These are phyloP conservation scores for Escovopsis sp. DNA, from an alignment of 2,329 filamentous ascomycete genomes.

Conservation along the genomic window DNA sequence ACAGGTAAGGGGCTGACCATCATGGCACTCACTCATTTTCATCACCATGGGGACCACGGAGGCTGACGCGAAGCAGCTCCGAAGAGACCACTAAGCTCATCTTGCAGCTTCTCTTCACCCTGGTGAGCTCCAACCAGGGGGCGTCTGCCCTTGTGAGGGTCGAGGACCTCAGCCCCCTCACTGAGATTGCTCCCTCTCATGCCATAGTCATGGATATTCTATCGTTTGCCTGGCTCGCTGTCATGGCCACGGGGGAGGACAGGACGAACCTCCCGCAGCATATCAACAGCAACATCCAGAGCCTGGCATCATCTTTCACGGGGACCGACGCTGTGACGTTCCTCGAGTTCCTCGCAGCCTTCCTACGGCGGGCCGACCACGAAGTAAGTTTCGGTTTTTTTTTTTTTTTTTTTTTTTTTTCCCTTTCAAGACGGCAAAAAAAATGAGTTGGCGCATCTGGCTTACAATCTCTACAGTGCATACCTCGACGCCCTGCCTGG, in stretches of 20 bases:
- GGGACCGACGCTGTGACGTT: slow-evolving; percentile 47
- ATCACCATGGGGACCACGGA: neutral
- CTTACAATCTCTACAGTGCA: slow-evolving; percentile 21
- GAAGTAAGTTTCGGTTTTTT: slow-evolving; percentile 24
- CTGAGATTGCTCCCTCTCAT: slow-evolving; percentile 40
- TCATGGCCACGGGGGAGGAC: slow-evolving; percentile 19
- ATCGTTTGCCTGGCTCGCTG: slow-evolving; percentile 40
- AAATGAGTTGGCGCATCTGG: neutral
- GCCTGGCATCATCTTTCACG: slow-evolving; percentile 37
- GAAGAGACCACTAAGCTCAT: slow-evolving; percentile 31
- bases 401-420: too few species aligned
- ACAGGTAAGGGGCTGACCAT: slow-evolving; percentile 30
- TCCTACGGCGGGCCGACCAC: slow-evolving; percentile 34
- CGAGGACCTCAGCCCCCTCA: slow-evolving; percentile 38
- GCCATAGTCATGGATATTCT: slow-evolving; percentile 41
- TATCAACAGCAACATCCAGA: slow-evolving; percentile 32
- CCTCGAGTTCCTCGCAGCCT: slow-evolving; percentile 38
- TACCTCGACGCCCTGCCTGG: slow-evolving; percentile 36
- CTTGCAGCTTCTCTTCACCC: slow-evolving; percentile 40
- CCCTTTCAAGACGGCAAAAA: neutral
- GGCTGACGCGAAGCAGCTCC: slow-evolving; percentile 22
- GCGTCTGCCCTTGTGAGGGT: slow-evolving; percentile 32
- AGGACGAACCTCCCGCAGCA: slow-evolving; percentile 18
- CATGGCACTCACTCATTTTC: neutral
- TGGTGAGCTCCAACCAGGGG: slow-evolving; percentile 38